Evolutionary conservation across 1,139 yeast genomes (phyloP), one percentile per base, ranked within the genome.

Genomic region (Suhomyces terraborum): DNA sequence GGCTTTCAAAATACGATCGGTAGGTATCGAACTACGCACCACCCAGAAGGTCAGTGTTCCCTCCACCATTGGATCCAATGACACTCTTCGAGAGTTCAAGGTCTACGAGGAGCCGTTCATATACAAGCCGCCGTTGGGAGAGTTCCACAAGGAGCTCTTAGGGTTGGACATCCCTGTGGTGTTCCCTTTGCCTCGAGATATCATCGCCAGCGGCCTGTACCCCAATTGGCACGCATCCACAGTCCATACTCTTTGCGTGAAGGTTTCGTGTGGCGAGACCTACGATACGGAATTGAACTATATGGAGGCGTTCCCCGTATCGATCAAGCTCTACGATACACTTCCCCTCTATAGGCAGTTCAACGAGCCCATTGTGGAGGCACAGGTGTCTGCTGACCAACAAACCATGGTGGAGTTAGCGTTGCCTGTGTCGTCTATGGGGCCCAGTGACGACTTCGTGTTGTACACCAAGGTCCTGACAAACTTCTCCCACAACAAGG

Each of bases 91-190:
- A 32, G 74, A 68, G 23, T 62, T 58, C 45, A 62, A 62, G 36
- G 36, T 68, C 0, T 66, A 66, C 58, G 67, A 69, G 40, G 64
- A 69, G 51, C 64, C 72, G 32, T 52, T 61, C 49, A 56, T 63
- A 16, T 73, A 61, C 47, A 53, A 65, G 16, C 75, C 77, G 0
- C 62, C 69, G 1, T 53, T 61, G 35, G 75, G 73, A 3, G 57
- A 60, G 25, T 64, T 72, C 40, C 58, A 58, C 25, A 61, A 66
- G 37, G 65, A 64, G 27, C 51, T 77, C 19, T 51, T 81, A 7
- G 86, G 83, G 0, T 53, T 81, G 23, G 86, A 82, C 50, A 57
- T 82, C 4, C 88, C 88, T 0, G 59, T 82, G 31, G 62, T 82
- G 8, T 70, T 82, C 24, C 82, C 82, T 0, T 56, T 82, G n/a